Base-by-base conservation (phyloP, 306 rosid genomes). In the Cucurbita pepo region DNA sequence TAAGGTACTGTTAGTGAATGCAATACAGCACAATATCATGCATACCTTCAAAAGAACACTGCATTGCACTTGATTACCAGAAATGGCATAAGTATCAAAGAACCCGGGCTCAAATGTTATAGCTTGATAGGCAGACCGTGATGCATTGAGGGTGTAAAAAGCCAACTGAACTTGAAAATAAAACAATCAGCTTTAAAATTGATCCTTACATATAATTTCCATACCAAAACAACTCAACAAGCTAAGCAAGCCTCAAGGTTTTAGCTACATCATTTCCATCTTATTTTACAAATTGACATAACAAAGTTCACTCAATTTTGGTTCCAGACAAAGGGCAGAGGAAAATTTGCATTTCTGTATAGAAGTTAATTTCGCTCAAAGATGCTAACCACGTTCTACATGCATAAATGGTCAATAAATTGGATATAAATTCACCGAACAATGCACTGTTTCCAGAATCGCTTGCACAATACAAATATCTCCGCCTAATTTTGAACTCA, bases 21-120 rank as follows among this genome's bases (percentile, higher is more conserved):
- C n/a, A 58, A 43, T 10, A 40, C 4, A 12, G 59, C 77, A 79
- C 16, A 75, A 36, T 30, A 37, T 51, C 55, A 37, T 13, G 45
- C 18, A 45, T 78, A 89, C 97, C 97, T 94, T 94, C 74, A 90
- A 76, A 75, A 87, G 97, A 80, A 89, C 92, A 75, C 96, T 90
- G 62, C 91, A 94, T 58, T 89, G 90, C 65, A 88, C 88, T 57
- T 75, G 76, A 77, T 82, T 76, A 66, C 84, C 75, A n/a, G 91
- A 75, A 77, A 90, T 79, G 4, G 81, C 55, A 83, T 82, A 91
- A 69, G 61, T 79, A 51, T 89, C 95, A 76, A 94, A 94, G 82
- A 90, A 89, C n/a, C 76, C 87, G 11, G 96, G 83, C 79, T 82
- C 83, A 79, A 89, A 91, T n/a, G 88, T 79, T 34, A 86, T 82